Evolutionary conservation across 75 land plant species (phyloP).

Genomic region (Cunninghamia lanceolata): DNA sequence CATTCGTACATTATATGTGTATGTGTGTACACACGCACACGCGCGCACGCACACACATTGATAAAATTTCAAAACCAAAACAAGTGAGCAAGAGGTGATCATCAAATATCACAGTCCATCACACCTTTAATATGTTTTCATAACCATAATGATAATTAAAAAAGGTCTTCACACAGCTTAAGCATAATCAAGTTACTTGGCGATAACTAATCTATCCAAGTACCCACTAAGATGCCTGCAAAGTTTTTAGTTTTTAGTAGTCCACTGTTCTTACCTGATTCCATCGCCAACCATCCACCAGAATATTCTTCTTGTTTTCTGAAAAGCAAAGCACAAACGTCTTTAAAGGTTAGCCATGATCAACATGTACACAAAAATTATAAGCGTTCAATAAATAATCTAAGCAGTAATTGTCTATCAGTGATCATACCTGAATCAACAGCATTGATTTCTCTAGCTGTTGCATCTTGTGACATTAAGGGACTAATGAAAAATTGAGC

Average conservation of each 20-base stretch:
- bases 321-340: slow-evolving; percentile 9
- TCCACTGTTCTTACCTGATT: slow-evolving; percentile 60
- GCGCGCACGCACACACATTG: too few species aligned
- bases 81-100: not conserved
- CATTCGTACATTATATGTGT: too few species aligned
- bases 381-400: not conserved
- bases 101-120: not conserved
- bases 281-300: slow-evolving; percentile 89
- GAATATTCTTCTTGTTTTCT: slow-evolving; percentile 91
- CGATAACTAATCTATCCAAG: not conserved
- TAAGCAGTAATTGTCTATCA: not conserved
- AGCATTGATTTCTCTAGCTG: slow-evolving; percentile 93
- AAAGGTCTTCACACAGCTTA: not conserved
- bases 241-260: not conserved
- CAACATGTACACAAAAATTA: not conserved
- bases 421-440: slow-evolving; percentile 82
- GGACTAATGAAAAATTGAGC: slow-evolving; percentile 95
- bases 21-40: too few species aligned
- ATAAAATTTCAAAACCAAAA: too few species aligned
- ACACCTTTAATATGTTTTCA: not conserved
- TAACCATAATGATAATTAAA: not conserved
- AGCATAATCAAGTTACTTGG: not conserved
- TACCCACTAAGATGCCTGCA: not conserved
- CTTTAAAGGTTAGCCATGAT: not conserved
- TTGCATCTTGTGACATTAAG: slow-evolving; percentile 95